Conservation (phyloP, 208 protist species). For the Trypanosoma congolense region DNA sequence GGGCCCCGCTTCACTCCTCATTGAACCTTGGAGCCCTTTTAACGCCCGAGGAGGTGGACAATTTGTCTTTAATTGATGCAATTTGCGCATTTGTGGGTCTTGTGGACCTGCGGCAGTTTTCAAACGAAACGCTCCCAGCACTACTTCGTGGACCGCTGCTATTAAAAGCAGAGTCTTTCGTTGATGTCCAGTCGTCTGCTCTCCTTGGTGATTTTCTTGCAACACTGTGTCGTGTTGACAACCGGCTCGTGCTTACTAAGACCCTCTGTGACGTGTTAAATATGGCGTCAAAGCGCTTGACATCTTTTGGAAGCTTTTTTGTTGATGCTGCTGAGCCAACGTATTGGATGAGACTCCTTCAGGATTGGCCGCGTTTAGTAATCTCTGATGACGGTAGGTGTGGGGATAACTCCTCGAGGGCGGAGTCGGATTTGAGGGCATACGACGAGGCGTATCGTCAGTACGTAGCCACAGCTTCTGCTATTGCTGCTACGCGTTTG, state of each 20-base stretch:
- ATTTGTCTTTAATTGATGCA: slow-evolving; percentile 36
- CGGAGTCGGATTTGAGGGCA: slow-evolving; percentile 3
- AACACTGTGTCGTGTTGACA: slow-evolving; percentile 13
- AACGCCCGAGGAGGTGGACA: slow-evolving; percentile 23
- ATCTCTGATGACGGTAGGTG: neutral
- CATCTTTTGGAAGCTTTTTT: slow-evolving; percentile 18
- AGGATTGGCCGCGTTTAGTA: slow-evolving; percentile 1
- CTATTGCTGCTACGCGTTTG: slow-evolving; percentile 24
- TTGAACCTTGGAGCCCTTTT: slow-evolving; percentile 30
- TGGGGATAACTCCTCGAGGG: neutral
- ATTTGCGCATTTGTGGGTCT: slow-evolving; percentile 49
- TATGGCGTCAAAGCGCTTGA: neutral
- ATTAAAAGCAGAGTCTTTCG: neutral
- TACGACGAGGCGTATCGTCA: slow-evolving; percentile 11
- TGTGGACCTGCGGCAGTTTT: slow-evolving; percentile 51
- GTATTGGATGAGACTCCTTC: slow-evolving; percentile 14
- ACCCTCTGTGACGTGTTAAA: slow-evolving; percentile 2
- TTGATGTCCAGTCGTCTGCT: slow-evolving; percentile 7
- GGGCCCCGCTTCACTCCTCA: slow-evolving; percentile 20
- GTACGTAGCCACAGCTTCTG: slow-evolving; percentile 4
- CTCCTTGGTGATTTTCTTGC: slow-evolving; percentile 13
- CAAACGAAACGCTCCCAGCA: slow-evolving; percentile 24
- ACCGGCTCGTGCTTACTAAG: neutral
- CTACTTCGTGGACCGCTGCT: slow-evolving; percentile 25
- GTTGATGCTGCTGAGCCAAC: slow-evolving; percentile 12